Evolutionary conservation across 176 grass and related monocot species (phyloP).

Genomic region (Chloris gayana): DNA sequence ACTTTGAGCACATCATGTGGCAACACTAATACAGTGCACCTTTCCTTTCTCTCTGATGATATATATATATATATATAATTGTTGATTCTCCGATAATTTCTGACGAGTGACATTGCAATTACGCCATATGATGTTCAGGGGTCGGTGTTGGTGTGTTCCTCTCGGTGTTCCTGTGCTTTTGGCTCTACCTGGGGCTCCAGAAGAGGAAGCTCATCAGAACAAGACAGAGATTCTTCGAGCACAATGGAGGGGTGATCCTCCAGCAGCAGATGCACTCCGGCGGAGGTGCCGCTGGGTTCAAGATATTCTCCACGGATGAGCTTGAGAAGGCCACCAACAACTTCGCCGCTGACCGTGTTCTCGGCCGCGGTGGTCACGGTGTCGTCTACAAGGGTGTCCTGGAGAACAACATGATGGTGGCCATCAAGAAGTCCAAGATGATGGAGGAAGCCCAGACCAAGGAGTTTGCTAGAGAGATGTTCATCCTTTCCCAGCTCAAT

Average conservation of each 20-base stretch:
- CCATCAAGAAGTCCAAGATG: background rate
- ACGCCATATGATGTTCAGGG: background rate
- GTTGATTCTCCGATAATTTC: background rate
- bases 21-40: too few species aligned
- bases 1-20: too few species aligned
- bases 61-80: background rate
- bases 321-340: background rate
- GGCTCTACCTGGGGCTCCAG: constrained; percentile 4
- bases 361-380: background rate
- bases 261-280: background rate
- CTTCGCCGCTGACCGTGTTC: background rate
- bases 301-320: background rate
- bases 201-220: background rate
- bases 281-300: background rate
- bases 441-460: background rate
- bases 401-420: background rate
- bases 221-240: background rate
- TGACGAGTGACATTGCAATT: background rate
- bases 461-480: background rate
- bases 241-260: background rate
- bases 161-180: background rate
- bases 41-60: too few species aligned
- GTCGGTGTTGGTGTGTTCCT: background rate
- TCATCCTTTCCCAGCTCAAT: background rate
- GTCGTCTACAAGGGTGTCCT: background rate